These are phyloP conservation scores for Botrytis hyacinthi DNA, from an alignment of 2,329 filamentous ascomycete species.

Conservation along the genomic window DNA sequence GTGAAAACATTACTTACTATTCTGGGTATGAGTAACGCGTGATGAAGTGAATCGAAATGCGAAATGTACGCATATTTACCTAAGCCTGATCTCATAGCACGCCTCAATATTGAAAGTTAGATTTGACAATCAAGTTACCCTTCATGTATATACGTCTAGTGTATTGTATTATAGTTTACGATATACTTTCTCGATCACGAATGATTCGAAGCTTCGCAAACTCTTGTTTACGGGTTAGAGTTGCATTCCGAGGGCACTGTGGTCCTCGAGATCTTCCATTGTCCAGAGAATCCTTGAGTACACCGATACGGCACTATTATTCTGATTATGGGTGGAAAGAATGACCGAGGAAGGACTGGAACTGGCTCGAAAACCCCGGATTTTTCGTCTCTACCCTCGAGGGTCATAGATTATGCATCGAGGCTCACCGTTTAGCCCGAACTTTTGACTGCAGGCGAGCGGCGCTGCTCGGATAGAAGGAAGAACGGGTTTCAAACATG, in stretches of 20 bases:
- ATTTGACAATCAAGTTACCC: not conserved
- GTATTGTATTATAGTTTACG: not conserved
- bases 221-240: not conserved
- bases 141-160: not conserved
- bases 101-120: not conserved
- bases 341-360: constrained; percentile 11
- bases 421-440: constrained; percentile 15
- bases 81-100: not conserved
- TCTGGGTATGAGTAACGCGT: not conserved
- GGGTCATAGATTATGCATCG: constrained; percentile 13
- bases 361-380: constrained; percentile 17
- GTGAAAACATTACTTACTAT: not conserved
- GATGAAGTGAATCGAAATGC: not conserved
- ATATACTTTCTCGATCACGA: not conserved
- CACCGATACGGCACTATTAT: constrained; percentile 16
- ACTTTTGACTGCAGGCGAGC: not conserved
- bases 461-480: constrained; percentile 6
- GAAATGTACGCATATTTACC: not conserved
- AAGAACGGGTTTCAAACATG: not conserved
- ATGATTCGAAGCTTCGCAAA: not conserved
- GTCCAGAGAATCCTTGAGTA: not conserved
- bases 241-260: not conserved
- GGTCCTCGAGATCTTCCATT: not conserved
- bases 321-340: not conserved
- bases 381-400: constrained; percentile 17